Conservation (phyloP, 1,139 yeast genomes). For the Starmera stellimalicola region DNA sequence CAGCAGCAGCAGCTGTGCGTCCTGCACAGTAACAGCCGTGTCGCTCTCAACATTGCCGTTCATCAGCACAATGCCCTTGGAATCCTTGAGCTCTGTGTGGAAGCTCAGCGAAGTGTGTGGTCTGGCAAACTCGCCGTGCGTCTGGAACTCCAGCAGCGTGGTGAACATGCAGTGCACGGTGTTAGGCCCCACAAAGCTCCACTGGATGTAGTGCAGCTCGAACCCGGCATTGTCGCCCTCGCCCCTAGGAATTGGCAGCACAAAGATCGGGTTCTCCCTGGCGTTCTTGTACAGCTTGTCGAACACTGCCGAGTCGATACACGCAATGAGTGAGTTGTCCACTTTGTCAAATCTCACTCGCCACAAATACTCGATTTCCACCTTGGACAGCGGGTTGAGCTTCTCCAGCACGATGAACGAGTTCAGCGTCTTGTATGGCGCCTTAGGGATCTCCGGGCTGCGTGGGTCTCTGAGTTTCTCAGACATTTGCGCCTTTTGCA, state of each 20-base stretch:
- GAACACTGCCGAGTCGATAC: slow-evolving; percentile 46
- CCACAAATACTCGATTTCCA: slow-evolving; percentile 82
- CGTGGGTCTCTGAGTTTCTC: slow-evolving; percentile 34
- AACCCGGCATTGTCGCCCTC: slow-evolving; percentile 27
- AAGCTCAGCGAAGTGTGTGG: slow-evolving; percentile 90
- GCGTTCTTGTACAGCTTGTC: slow-evolving; percentile 58
- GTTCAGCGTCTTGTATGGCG: slow-evolving; percentile 62
- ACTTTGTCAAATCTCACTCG: slow-evolving; percentile 68
- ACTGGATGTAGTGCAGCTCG: slow-evolving; percentile 89
- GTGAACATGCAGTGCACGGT: slow-evolving; percentile 90
- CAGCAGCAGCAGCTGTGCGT: slow-evolving; percentile 69
- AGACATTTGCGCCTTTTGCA: slow-evolving; percentile 18
- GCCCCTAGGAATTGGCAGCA: slow-evolving; percentile 54
- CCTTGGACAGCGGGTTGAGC: slow-evolving; percentile 40
- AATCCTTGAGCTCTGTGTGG: slow-evolving; percentile 66
- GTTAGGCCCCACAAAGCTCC: slow-evolving; percentile 81
- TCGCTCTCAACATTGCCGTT: slow-evolving; percentile 79
- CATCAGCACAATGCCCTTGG: slow-evolving; percentile 68
- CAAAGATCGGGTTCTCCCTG: slow-evolving; percentile 63
- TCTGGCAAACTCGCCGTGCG: slow-evolving; percentile 84
- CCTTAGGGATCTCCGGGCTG: slow-evolving; percentile 32
- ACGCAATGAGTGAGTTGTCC: slow-evolving; percentile 57
- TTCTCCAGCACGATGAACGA: slow-evolving; percentile 68
- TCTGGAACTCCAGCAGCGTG: slow-evolving; percentile 83
- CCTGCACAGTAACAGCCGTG: slow-evolving; percentile 47